Conservation (phyloP, 352 stramenopile genomes). For the Phytophthora foliorum region DNA sequence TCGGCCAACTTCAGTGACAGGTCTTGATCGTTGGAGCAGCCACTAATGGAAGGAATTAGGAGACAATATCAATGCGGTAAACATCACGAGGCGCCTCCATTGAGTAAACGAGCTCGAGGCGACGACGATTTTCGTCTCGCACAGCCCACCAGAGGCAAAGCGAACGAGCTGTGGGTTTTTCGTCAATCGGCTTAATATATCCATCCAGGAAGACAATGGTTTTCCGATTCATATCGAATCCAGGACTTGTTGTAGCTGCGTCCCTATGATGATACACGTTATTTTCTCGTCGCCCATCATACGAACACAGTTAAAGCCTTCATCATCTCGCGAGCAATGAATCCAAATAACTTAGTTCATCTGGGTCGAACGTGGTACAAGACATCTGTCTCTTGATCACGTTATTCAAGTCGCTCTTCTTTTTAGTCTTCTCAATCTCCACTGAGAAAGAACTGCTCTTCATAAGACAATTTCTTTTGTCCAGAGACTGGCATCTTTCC, state of each 20-base stretch:
- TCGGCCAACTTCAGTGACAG: neutral
- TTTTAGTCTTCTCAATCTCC: no score
- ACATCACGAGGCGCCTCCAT: no score
- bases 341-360: conserved; percentile 21
- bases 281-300: conserved; percentile 13
- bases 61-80: no score
- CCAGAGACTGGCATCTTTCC: no score
- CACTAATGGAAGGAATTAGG: no score
- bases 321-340: conserved; percentile 1
- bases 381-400: no score
- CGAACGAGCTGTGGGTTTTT: neutral
- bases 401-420: no score
- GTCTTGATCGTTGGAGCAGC: neutral
- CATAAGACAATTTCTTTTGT: no score
- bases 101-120: neutral
- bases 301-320: conserved; percentile 17
- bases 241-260: conserved; percentile 13
- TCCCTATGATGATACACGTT: conserved; percentile 14
- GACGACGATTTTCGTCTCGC: neutral
- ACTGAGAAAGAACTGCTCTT: no score
- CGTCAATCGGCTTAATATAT: neutral
- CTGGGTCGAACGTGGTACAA: no score
- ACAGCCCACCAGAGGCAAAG: neutral
- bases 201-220: conserved; percentile 26
- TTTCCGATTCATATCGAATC: neutral